Evolutionary conservation across 1,284 basidiomycete species (phyloP).

Genomic region (Porogramme epimiltina): DNA sequence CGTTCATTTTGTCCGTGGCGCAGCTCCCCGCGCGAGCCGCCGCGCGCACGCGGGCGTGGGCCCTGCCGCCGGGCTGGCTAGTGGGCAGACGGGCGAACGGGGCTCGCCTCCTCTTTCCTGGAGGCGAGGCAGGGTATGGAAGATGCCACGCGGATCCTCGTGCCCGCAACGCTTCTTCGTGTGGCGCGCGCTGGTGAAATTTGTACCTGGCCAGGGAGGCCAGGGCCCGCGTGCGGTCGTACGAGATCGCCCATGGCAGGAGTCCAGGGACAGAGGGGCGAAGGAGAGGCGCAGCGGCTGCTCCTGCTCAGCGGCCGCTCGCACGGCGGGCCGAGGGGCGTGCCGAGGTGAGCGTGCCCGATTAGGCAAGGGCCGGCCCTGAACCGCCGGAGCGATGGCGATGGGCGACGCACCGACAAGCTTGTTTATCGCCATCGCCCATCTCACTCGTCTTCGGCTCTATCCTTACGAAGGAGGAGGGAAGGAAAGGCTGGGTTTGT

Average conservation of each 20-base stretch:
- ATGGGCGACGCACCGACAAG: neutral
- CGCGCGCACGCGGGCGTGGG: too few relatives aligned
- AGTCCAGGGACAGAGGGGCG: too few relatives aligned
- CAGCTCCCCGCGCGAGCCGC: too few relatives aligned
- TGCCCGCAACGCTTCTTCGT: constrained; percentile 3
- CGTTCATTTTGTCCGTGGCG: neutral
- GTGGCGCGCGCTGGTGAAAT: neutral
- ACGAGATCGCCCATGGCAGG: too few relatives aligned
- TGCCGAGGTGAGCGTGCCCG: constrained; percentile 27
- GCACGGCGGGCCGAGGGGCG: too few relatives aligned
- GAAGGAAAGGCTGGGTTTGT: constrained; percentile 46
- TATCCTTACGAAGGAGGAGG: constrained; percentile 46
- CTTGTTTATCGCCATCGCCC: constrained; percentile 33
- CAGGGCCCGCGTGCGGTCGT: too few relatives aligned
- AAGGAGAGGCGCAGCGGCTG: too few relatives aligned
- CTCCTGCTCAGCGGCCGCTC: too few relatives aligned
- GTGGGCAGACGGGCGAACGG: neutral
- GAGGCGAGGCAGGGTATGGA: neutral
- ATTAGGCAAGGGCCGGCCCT: constrained; percentile 8
- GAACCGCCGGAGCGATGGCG: neutral
- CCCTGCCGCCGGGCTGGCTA: neutral
- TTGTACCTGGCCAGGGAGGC: too few relatives aligned
- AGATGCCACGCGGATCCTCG: constrained; percentile 7
- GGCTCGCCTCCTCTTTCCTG: neutral
- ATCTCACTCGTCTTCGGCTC: constrained; percentile 38